Percentiles rank a stretch among this genome's conserved stretches.
Evolutionary conservation across 2,329 filamentous ascomycete genomes (phyloP).

Genomic region (Neodidymelliopsis sp.): DNA sequence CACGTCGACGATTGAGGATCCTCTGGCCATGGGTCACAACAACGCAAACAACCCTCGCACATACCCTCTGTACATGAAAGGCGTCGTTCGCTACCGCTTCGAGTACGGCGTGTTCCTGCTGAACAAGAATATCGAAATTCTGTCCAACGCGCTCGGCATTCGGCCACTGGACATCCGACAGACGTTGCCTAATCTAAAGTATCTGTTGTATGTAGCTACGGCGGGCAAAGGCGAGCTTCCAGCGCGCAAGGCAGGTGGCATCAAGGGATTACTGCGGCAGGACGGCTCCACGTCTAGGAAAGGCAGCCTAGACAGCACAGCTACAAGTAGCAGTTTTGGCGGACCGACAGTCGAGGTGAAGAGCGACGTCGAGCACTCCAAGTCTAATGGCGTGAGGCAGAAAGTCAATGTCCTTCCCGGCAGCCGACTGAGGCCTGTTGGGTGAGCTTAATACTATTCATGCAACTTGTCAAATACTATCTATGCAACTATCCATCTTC

Average conservation of each 20-base stretch:
- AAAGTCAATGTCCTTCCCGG: constrained; percentile 27
- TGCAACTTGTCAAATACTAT: too few relatives aligned
- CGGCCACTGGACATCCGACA: constrained; percentile 89
- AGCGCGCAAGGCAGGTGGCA: constrained; percentile 46
- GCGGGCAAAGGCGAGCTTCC: constrained; percentile 74
- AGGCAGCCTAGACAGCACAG: constrained; percentile 45
- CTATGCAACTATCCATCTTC: too few relatives aligned
- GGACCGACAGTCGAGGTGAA: constrained; percentile 33
- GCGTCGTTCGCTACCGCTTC: constrained; percentile 83
- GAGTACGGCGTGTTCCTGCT: constrained; percentile 97
- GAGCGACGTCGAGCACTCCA: constrained; percentile 18
- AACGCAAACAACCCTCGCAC: constrained; percentile 35
- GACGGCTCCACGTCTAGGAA: constrained; percentile 36
- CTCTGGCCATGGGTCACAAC: constrained; percentile 63
- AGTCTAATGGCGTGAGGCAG: constrained; percentile 35
- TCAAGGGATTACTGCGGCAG: constrained; percentile 42
- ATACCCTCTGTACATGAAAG: constrained; percentile 81
- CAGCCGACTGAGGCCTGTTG: constrained; percentile 39
- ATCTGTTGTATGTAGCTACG: constrained; percentile 86
- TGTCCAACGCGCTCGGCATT: constrained; percentile 70
- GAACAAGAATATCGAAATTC: constrained; percentile 89
- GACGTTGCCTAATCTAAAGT: constrained; percentile 92
- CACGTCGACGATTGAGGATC: constrained; percentile 76
- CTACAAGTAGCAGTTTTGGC: constrained; percentile 37
- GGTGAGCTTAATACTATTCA: too few relatives aligned